A percentile compares a stretch with the other conserved stretches of the same genome.
These are phyloP conservation scores for Exophiala sp. DNA, from an alignment of 2,329 filamentous ascomycete genomes.

Conservation along the genomic window DNA sequence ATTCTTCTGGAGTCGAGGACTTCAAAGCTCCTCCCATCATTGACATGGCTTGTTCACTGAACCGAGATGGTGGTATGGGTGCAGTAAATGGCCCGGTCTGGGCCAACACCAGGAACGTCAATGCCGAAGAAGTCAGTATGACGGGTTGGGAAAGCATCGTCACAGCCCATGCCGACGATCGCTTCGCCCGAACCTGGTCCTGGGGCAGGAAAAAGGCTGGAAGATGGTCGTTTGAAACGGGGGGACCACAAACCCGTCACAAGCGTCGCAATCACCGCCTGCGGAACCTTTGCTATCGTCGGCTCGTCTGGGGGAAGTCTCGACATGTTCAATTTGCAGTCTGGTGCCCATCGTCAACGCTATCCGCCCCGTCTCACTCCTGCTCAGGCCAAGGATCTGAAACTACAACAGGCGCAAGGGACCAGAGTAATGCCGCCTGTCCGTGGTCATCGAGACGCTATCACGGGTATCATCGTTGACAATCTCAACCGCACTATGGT, in stretches of 20 bases:
- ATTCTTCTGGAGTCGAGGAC: constrained; percentile 33
- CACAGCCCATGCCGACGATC: constrained; percentile 81
- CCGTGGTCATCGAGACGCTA: constrained; percentile 72
- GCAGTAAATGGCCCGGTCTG: constrained; percentile 73
- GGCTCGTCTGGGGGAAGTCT: constrained; percentile 77
- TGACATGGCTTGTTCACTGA: constrained; percentile 82
- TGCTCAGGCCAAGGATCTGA: constrained; percentile 69
- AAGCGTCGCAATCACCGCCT: constrained; percentile 81
- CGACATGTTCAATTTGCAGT: constrained; percentile 96
- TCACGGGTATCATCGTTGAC: constrained; percentile 84
- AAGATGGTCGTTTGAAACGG: constrained; percentile 83
- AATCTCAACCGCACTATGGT: constrained; percentile 80
- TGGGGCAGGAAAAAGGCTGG: constrained; percentile 93
- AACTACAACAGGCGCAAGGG: constrained; percentile 54
- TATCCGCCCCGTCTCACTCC: constrained; percentile 77
- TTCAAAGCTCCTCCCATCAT: constrained; percentile 90
- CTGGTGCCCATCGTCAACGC: constrained; percentile 76
- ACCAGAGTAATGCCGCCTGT: constrained; percentile 40
- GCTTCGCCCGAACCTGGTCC: constrained; percentile 89
- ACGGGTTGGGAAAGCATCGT: constrained; percentile 97
- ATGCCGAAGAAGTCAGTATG: constrained; percentile 64
- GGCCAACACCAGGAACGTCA: constrained; percentile 66
- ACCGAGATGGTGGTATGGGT: constrained; percentile 90
- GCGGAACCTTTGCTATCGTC: constrained; percentile 86
- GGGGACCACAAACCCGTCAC: constrained; percentile 54